A percentile compares a stretch with the other conserved stretches of the same genome.
These are phyloP conservation scores for Abelmoschus esculentus DNA, from an alignment of 345 rosid species.

Conservation along the genomic window DNA sequence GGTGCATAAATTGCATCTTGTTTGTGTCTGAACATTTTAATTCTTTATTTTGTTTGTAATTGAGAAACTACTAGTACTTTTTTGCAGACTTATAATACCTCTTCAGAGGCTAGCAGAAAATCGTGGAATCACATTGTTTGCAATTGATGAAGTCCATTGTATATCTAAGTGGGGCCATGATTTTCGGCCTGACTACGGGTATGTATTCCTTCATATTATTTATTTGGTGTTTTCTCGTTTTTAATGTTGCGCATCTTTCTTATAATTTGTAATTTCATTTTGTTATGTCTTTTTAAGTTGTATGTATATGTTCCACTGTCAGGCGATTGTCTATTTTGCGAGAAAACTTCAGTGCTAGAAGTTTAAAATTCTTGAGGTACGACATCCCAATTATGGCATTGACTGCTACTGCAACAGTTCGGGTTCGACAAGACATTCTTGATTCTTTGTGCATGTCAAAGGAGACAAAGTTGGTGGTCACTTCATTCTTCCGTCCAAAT, in stretches of 20 bases:
- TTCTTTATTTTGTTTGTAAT: slow-evolving; percentile 4
- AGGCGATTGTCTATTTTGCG: slow-evolving; percentile 66
- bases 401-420: slow-evolving; percentile 86
- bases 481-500: slow-evolving; percentile 80
- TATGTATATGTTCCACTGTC: slow-evolving; percentile 15
- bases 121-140: slow-evolving; percentile 78
- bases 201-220: neutral
- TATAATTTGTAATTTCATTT: neutral
- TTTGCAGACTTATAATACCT: slow-evolving; percentile 55
- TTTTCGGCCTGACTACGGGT: slow-evolving; percentile 85
- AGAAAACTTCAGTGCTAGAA: slow-evolving; percentile 51
- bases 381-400: slow-evolving; percentile 85
- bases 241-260: neutral
- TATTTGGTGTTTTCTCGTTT: neutral
- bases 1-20: neutral
- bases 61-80: slow-evolving; percentile 7
- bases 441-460: slow-evolving; percentile 58
- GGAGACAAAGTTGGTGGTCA: slow-evolving; percentile 63
- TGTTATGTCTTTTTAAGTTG: neutral
- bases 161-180: slow-evolving; percentile 98
- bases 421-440: slow-evolving; percentile 66
- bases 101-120: slow-evolving; percentile 68
- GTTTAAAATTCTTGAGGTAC: slow-evolving; percentile 43
- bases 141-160: slow-evolving; percentile 88
- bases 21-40: neutral